Evolutionary conservation across 352 stramenopile species (phyloP), one percentile per base, ranked within the genome.

Genomic region (Phytophthora cactorum): DNA sequence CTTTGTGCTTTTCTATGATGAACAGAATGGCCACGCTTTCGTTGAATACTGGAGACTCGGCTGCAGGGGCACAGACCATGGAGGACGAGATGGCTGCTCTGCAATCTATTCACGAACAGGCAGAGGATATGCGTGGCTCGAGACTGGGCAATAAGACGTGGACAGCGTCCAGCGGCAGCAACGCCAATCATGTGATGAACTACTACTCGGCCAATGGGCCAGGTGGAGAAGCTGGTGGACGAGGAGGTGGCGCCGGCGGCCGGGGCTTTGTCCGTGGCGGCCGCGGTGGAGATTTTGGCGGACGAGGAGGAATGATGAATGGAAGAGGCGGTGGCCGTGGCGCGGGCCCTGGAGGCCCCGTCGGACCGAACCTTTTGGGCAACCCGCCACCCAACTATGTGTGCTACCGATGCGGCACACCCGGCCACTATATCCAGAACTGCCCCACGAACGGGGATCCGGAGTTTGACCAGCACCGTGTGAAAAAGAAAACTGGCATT

Each of bases 401-500:
- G 59, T 96, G 88, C 76, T 93, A 89, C 52, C 86, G 88, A 31
- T 96, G 88, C 61, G 88, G 86, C 10, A 91, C 84, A 12, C 86
- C 88, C 44, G 88, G 88, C 41, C 88, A 96, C 68, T 96, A 91
- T 63, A 96, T 96, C 67, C 86, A 96, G 60, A 93, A 96, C 60
- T 96, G 88, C 74, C 88, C 88, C 51, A 96, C 88, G 56, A 96
- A 96, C 62, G 88, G 88, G 38, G 87, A 96, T 74, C 86, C 88
- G 17, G 88, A 96, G 62, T 94, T 88, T 70, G 88, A 96, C 62
- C 84, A 95, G 66, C 88, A 96, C 75, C 85, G 83, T 57, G 88
- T 96, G 75, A 93, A 91, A 75, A 92, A 91, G 72, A 90, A 90
- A 72, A 96, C 88, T 57, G 88, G 88, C 14, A 96, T 96, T 66